A percentile compares a stretch with the other conserved stretches of the same genome.
phyloP scores from a whole-genome alignment of 768 basidiomycete species.

The Tricholoma matsutake region DNA sequence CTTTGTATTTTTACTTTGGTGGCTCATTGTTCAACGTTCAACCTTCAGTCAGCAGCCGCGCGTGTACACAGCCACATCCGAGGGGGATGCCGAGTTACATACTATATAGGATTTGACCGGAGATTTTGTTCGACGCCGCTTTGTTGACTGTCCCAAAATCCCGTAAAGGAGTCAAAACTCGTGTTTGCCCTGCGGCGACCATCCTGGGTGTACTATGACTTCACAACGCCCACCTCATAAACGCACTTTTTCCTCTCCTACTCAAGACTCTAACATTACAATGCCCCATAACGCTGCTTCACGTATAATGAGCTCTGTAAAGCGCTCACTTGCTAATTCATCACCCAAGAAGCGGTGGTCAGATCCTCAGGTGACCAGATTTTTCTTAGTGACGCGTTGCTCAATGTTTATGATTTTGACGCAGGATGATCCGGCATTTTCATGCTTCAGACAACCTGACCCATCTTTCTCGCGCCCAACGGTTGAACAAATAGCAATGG shows the following conservation, averaged over 20 bases:
- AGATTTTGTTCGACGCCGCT: too few species aligned
- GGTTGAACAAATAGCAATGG: constrained; percentile 79
- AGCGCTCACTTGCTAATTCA: constrained; percentile 14
- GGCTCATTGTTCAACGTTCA: neutral
- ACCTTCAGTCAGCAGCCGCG: too few species aligned
- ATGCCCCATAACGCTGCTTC: constrained; percentile 15
- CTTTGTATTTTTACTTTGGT: neutral
- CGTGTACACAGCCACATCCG: too few species aligned
- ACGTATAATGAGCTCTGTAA: constrained; percentile 23
- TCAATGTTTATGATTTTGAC: constrained; percentile 25
- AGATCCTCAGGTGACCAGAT: constrained; percentile 13
- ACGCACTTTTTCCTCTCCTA: neutral
- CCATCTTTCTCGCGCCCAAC: constrained; percentile 50
- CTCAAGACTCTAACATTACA: too few species aligned
- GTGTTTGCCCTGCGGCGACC: too few species aligned
- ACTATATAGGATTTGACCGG: too few species aligned
- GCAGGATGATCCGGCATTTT: constrained; percentile 28
- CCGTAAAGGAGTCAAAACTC: too few species aligned
- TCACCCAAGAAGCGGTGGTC: constrained; percentile 18
- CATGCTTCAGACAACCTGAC: constrained; percentile 38
- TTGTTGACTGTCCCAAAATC: too few species aligned
- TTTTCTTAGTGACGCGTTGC: neutral
- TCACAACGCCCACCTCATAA: neutral
- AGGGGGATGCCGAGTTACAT: too few species aligned
- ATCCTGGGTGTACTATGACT: neutral